Percentiles rank a stretch among this genome's conserved stretches.
Conservation (phyloP, 1,284 basidiomycete genomes). For the Cutaneotrichosporon cyanovorans region DNA sequence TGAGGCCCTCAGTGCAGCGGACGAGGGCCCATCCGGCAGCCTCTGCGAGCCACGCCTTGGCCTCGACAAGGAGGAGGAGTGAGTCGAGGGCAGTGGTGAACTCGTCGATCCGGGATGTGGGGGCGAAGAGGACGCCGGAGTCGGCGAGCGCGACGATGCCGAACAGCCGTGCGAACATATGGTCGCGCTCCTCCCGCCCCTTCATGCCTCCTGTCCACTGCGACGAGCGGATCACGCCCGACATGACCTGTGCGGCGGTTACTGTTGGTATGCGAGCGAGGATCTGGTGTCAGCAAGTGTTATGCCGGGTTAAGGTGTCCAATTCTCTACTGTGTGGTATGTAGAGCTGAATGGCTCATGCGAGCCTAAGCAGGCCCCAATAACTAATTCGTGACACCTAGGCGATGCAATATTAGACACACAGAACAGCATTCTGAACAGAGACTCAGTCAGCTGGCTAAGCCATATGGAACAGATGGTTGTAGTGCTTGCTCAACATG, state of each 20-base stretch:
- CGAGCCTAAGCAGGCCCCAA: no score
- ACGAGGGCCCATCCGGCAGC: conserved; percentile 79
- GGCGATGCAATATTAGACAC: no score
- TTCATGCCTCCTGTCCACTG: conserved; percentile 65
- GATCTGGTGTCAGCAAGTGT: conserved; percentile 51
- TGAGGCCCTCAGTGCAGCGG: conserved; percentile 57
- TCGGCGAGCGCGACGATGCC: conserved; percentile 75
- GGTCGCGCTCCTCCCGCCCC: conserved; percentile 85
- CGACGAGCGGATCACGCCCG: conserved; percentile 62
- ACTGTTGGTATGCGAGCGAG: conserved; percentile 71
- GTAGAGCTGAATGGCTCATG: no score
- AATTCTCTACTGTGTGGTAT: no score
- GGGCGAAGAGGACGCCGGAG: conserved; percentile 66
- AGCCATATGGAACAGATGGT: no score
- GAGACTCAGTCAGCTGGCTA: no score
- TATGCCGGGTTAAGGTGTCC: no score
- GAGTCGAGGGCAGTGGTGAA: conserved; percentile 60
- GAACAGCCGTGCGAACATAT: conserved; percentile 86
- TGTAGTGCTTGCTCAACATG: no score
- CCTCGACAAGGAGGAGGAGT: conserved; percentile 64
- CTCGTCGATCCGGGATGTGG: conserved; percentile 54
- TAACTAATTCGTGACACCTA: no score
- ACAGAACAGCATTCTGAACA: no score
- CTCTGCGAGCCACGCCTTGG: conserved; percentile 87
- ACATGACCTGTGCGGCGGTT: conserved; percentile 65